phyloP scores from a whole-genome alignment of 768 basidiomycete species.

The Nidula microcarpa region DNA sequence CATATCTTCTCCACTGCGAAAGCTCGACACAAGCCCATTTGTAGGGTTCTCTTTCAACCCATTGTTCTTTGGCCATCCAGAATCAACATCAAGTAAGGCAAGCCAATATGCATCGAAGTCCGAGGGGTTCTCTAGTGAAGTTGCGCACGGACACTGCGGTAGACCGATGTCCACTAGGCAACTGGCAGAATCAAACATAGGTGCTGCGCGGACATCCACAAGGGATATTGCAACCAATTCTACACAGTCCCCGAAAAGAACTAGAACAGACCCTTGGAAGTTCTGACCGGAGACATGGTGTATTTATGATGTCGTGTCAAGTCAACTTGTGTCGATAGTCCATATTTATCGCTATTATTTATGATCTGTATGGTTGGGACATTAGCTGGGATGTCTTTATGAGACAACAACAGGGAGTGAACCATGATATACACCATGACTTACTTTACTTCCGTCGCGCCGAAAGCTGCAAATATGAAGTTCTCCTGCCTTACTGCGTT shows the following conservation, averaged over 20 bases:
- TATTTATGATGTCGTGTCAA: too few relatives aligned
- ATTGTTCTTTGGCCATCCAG: slow-evolving; percentile 24
- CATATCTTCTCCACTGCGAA: slow-evolving; percentile 6
- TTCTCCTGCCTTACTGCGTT: too few relatives aligned
- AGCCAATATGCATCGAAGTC: background rate
- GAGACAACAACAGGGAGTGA: too few relatives aligned
- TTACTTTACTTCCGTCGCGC: too few relatives aligned
- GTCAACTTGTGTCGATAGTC: too few relatives aligned
- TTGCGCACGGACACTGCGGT: background rate
- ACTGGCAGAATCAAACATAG: background rate
- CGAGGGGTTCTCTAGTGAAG: background rate
- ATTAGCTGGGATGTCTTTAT: too few relatives aligned
- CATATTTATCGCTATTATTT: too few relatives aligned
- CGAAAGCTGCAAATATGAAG: too few relatives aligned
- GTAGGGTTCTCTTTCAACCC: slow-evolving; percentile 36
- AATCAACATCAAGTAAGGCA: slow-evolving; percentile 3
- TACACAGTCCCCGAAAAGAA: background rate
- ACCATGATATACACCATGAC: too few relatives aligned
- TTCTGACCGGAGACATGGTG: background rate
- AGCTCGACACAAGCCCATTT: slow-evolving; percentile 20
- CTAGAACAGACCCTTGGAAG: background rate
- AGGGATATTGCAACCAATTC: background rate
- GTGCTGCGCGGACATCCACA: too few relatives aligned
- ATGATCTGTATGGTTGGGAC: too few relatives aligned
- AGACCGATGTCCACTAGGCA: background rate